Percentiles rank a stretch among this genome's conserved stretches.
Evolutionary conservation across 129 eudicot genomes (phyloP).

Genomic region (Artemisia annua): DNA sequence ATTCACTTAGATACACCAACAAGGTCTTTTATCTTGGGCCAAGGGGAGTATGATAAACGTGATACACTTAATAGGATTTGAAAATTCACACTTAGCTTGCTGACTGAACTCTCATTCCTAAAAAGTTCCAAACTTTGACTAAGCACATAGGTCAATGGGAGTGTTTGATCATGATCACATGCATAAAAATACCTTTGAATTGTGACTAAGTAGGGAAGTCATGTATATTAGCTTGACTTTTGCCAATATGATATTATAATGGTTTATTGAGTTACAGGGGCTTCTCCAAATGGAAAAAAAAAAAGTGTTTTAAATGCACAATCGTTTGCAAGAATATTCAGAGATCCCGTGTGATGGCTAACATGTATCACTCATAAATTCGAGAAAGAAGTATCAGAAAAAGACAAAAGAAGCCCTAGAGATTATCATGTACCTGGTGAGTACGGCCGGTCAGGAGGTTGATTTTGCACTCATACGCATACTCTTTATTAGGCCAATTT

Average conservation of each 20-base stretch:
- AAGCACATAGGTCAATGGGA: not conserved
- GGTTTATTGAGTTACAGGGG: not conserved
- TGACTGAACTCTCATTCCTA: not conserved
- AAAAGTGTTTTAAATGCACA: not conserved
- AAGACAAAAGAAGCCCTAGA: not conserved
- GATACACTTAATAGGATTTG: too few relatives aligned
- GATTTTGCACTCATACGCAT: conserved; percentile 87
- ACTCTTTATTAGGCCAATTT: conserved; percentile 74
- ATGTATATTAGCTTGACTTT: not conserved
- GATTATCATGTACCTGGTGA: conserved; percentile 68
- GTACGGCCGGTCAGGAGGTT: conserved; percentile 90
- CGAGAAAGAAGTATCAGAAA: conserved; percentile 17
- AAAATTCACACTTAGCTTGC: not conserved
- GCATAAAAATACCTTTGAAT: not conserved
- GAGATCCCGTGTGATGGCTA: not conserved
- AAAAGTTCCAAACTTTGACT: not conserved
- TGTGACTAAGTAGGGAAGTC: not conserved
- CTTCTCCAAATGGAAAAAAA: not conserved
- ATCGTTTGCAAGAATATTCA: not conserved
- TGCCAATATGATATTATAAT: not conserved
- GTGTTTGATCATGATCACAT: conserved; percentile 7
- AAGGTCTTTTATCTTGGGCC: not conserved
- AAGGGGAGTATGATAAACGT: not conserved
- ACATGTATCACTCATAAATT: not conserved
- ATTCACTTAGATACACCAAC: conserved; percentile 3